Percentiles rank a stretch among this genome's conserved stretches.
phyloP scores from a whole-genome alignment of 305 asterid species.

The Fraxinus velutina region DNA sequence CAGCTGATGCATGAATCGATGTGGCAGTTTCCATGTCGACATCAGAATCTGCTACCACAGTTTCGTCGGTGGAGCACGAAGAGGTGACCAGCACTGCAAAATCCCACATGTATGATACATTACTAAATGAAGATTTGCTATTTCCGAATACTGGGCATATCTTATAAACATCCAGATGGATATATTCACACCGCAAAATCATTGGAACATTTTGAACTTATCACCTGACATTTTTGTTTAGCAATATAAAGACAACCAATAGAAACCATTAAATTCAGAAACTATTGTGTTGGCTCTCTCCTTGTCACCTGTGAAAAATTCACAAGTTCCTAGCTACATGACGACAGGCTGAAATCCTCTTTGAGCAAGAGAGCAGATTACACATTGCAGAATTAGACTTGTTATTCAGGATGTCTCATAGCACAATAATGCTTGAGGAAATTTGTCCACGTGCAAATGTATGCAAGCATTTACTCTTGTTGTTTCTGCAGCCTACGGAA shows the following conservation, averaged over 20 bases:
- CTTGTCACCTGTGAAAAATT: neutral
- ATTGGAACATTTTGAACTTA: neutral
- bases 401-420: neutral
- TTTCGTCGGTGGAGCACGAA: conserved; percentile 96
- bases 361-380: neutral
- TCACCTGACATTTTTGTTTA: neutral
- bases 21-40: conserved; percentile 71
- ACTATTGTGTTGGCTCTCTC: neutral
- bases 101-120: conserved; percentile 12
- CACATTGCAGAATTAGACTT: neutral
- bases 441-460: neutral
- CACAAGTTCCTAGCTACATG: neutral
- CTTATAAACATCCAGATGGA: conserved; percentile 8
- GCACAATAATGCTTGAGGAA: neutral
- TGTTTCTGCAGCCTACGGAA: neutral
- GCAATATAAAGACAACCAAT: conserved; percentile 4
- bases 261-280: neutral
- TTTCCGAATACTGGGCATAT: neutral
- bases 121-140: neutral
- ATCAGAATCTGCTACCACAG: conserved; percentile 93
- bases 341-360: conserved; percentile 8
- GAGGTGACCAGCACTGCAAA: conserved; percentile 77
- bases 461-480: neutral
- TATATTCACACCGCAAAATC: neutral
- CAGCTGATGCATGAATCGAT: conserved; percentile 40